A percentile compares a stretch with the other conserved stretches of the same genome.
Conservation (phyloP, 1,284 basidiomycete species). For the Amylostereum areolatum region DNA sequence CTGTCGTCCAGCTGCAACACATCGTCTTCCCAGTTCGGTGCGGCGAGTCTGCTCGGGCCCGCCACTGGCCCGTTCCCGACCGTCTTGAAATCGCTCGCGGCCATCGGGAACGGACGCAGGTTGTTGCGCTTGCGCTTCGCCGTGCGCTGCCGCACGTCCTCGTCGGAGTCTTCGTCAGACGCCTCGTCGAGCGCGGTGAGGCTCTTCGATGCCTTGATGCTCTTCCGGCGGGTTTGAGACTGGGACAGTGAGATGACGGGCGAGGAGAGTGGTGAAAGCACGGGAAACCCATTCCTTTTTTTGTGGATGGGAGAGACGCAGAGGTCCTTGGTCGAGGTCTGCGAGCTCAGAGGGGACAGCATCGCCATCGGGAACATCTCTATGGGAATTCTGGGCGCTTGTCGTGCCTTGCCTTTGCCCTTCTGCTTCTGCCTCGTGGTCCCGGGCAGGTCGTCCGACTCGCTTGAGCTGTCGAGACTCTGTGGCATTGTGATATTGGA, state of each 20-base stretch:
- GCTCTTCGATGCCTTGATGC: too few relatives aligned
- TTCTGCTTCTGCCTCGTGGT: too few relatives aligned
- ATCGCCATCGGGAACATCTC: too few relatives aligned
- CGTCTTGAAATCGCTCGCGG: not conserved
- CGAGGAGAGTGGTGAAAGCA: not conserved
- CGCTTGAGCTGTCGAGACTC: too few relatives aligned
- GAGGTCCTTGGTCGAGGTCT: not conserved
- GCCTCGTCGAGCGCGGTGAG: too few relatives aligned
- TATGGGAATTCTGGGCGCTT: not conserved
- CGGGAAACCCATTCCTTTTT: not conserved
- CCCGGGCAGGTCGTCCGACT: too few relatives aligned
- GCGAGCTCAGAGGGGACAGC: not conserved
- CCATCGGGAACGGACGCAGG: slow-evolving; percentile 12
- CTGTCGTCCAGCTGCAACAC: not conserved
- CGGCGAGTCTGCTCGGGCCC: not conserved
- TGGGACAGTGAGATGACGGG: not conserved
- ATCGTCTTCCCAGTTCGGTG: not conserved
- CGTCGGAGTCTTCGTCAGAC: too few relatives aligned
- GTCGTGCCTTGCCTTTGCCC: not conserved
- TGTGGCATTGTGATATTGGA: not conserved
- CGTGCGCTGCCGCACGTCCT: too few relatives aligned
- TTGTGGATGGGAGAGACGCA: not conserved
- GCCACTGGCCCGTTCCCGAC: not conserved
- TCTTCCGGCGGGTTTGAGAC: not conserved
- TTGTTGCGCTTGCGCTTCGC: too few relatives aligned